These are phyloP conservation scores for Talaromyces marneffei DNA, from an alignment of 2,329 filamentous ascomycete species.

Conservation along the genomic window DNA sequence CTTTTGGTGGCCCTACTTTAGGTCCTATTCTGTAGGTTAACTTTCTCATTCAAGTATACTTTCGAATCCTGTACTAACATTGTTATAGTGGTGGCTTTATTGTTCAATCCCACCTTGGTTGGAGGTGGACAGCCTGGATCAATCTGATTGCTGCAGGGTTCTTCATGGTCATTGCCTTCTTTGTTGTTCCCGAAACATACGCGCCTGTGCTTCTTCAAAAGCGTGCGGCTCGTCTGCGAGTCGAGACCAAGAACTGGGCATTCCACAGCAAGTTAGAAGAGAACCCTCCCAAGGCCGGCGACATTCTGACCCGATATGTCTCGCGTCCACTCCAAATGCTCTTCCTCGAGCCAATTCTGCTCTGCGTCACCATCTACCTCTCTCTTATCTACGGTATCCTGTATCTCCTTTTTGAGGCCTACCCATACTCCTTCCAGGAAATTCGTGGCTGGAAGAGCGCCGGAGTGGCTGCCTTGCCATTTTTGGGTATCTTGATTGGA, in stretches of 20 bases:
- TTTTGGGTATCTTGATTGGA: constrained; percentile 42
- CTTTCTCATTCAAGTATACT: neutral
- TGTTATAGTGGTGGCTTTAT: constrained; percentile 42
- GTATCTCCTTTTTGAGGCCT: constrained; percentile 30
- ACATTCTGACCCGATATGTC: constrained; percentile 37
- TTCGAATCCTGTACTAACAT: neutral
- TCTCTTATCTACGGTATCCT: constrained; percentile 30
- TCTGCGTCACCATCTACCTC: constrained; percentile 40
- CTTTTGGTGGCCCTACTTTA: constrained; percentile 46
- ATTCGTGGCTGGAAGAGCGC: constrained; percentile 37
- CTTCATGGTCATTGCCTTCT: constrained; percentile 40
- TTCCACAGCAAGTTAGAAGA: constrained; percentile 42
- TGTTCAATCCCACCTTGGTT: constrained; percentile 46
- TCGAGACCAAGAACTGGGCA: constrained; percentile 44
- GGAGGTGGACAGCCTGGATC: constrained; percentile 56
- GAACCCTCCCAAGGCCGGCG: constrained; percentile 26
- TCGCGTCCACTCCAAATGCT: constrained; percentile 40
- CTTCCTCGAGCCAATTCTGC: constrained; percentile 41
- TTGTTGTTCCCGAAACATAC: constrained; percentile 49
- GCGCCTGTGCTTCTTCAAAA: constrained; percentile 43
- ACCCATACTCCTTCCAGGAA: constrained; percentile 35
- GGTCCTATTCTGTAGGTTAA: constrained; percentile 41
- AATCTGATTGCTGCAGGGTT: constrained; percentile 45
- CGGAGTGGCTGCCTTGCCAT: constrained; percentile 42
- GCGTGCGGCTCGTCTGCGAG: constrained; percentile 45